Base-by-base conservation (phyloP, 768 basidiomycete species). In the Mycena kentingensis region DNA sequence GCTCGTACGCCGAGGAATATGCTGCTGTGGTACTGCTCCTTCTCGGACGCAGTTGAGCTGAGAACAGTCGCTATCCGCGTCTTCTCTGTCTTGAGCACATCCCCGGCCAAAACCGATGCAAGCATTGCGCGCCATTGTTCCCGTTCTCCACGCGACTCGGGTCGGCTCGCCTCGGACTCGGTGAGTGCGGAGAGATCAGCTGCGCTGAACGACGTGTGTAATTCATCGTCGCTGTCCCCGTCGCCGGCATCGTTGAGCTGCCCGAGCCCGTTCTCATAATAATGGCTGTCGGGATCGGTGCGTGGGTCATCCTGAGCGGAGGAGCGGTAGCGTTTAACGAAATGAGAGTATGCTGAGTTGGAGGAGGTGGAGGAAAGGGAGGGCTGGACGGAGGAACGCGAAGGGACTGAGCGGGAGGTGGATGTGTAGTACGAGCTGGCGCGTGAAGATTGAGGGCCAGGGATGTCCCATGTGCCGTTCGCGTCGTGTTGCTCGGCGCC, bases 91-190 rank as follows among this genome's bases (percentile, higher is more conserved):
- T 88, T 92, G 58, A 99, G 82, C 11, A 99, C 93, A 63, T 98
- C 95, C 10, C 97, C 95, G 26, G 84, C 83, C 39, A 99, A 78
- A 22, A 98, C 96, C 26, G 94, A 96, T 12, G 91, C 83, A 27
- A 98, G 82, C 85, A 98, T 88, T 16, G 88, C 88, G 69, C 95
- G 93, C 97, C 97, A 98, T 70, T 97, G 78, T 62, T 93, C 90
- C 55, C 82, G 78, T 64, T 93, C 88, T 62, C 89, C 83, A 47
- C 78, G 74, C 2, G 88, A 86, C 35, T 83, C 80, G 22, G 88
- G 85, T 52, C 85, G 78, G 45, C 81, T 78, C 41, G 80, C 76
- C 58, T 88, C 86, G 5, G 81, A 73, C 61, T 89, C 87, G 27
- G 79, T 70, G 31, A 82, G 70, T 5, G 77, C 70, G 16, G 81